Evolutionary conservation across 2,329 filamentous ascomycete genomes (phyloP), one percentile per base, ranked within the genome.

Genomic region (Coleophoma crateriformis): DNA sequence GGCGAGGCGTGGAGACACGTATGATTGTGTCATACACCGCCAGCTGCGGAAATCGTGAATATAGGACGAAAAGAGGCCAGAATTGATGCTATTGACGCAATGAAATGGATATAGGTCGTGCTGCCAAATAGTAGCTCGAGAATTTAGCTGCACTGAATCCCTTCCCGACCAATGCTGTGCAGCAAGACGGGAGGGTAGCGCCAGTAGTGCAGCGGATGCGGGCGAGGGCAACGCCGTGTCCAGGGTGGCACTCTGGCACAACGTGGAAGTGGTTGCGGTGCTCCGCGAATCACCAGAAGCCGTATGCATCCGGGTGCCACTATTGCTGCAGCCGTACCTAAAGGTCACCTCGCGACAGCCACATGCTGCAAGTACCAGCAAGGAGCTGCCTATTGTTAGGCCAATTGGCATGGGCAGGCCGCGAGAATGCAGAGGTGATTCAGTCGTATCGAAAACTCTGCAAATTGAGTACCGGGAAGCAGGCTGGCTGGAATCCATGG

Each of bases 381-480:
- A 44, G 20, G 41, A 44, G 41, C 20, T 3, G 39, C 12, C n/a
- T 20, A 20, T n/a, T 41, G 39, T 41, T 20, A 22, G 39, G 14
- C 22, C 27, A 27, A 10, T 41, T 19, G 2, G 39, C 11, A 41
- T 17, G 22, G n/a, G 22, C 5, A 17, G 2, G n/a, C 14, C 17
- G 39, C 8, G 7, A 41, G 13, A 13, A 15, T 13, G 39, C 15
- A 41, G 22, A 17, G 39, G 19, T 44, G 41, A 33, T 3, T n/a
- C 41, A 44, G 41, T 32, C 15, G n/a, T 27, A 27, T 15, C 17
- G 41, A 44, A 44, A 44, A 44, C 41, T 44, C 41, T 44, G 41
- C 41, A 44, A 33, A 32, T n/a, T 14, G n/a, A 11, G 14, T 27
- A 27, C 19, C n/a, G 41, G 27, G 11, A 27, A 41, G 39, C 39